phyloP scores from a whole-genome alignment of 768 basidiomycete genomes.

The Suillus subaureus region DNA sequence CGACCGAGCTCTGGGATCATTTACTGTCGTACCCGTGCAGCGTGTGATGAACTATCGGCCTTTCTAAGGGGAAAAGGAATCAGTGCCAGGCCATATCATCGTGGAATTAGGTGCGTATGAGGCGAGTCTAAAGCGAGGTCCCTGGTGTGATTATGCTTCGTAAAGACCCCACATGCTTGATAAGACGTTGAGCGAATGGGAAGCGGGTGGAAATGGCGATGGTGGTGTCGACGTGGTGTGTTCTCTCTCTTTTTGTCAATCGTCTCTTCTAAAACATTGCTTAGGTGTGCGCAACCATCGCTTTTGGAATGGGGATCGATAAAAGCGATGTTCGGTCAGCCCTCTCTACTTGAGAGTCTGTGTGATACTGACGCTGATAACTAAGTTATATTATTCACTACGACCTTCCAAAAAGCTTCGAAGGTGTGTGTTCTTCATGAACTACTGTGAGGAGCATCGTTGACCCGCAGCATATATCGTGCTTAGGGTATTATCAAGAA shows the following conservation, averaged over 20 bases:
- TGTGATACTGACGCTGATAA: constrained; percentile 15
- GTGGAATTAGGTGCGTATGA: constrained; percentile 56
- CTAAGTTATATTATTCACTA: constrained; percentile 75
- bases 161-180: constrained; percentile 53
- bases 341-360: neutral
- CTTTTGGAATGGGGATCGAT: constrained; percentile 88
- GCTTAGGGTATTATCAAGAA: constrained; percentile 82
- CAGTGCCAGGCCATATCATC: constrained; percentile 73
- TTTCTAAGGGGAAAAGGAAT: constrained; percentile 70
- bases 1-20: constrained; percentile 71
- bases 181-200: constrained; percentile 57
- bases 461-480: neutral
- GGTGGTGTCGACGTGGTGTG: constrained; percentile 67
- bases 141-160: neutral
- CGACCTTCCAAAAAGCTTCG: constrained; percentile 81
- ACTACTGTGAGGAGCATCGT: neutral
- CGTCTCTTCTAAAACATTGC: too few species aligned
- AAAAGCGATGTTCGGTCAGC: constrained; percentile 72
- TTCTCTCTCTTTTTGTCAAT: neutral
- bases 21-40: constrained; percentile 69
- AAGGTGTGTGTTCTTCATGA: constrained; percentile 48
- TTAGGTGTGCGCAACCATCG: constrained; percentile 78
- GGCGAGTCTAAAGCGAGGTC: neutral
- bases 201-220: constrained; percentile 53
- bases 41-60: constrained; percentile 67